These are phyloP conservation scores for Kernera saxatilis DNA, from an alignment of 345 rosid species.

Conservation along the genomic window DNA sequence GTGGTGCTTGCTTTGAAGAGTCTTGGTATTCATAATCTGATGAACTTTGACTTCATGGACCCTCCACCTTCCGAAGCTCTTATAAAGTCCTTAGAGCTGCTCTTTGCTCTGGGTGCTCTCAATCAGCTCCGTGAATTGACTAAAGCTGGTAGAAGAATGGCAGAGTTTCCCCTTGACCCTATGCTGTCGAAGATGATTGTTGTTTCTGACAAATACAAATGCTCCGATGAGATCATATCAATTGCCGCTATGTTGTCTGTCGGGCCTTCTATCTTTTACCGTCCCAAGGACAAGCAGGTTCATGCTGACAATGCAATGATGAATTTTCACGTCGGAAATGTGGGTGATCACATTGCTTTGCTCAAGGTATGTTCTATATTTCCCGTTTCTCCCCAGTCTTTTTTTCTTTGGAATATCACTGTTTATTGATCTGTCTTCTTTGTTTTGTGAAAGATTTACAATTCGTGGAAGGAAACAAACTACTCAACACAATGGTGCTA, in stretches of 20 bases:
- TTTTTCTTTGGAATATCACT: neutral
- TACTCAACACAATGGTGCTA: slow-evolving; percentile 90
- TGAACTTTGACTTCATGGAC: slow-evolving; percentile 88
- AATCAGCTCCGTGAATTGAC: slow-evolving; percentile 84
- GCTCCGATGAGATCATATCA: slow-evolving; percentile 79
- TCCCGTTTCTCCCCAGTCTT: neutral
- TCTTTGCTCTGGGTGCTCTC: slow-evolving; percentile 77
- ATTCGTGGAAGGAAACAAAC: slow-evolving; percentile 85
- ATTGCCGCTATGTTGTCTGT: slow-evolving; percentile 85
- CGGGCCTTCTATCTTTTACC: slow-evolving; percentile 80
- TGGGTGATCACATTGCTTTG: slow-evolving; percentile 79
- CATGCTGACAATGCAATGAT: slow-evolving; percentile 81
- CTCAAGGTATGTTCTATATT: slow-evolving; percentile 42
- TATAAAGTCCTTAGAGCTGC: slow-evolving; percentile 61
- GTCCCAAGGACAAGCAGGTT: slow-evolving; percentile 87
- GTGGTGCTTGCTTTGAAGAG: slow-evolving; percentile 85
- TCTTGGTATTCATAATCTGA: slow-evolving; percentile 74
- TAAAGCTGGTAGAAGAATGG: slow-evolving; percentile 79
- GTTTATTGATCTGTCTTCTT: slow-evolving; percentile 3
- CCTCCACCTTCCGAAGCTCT: slow-evolving; percentile 87
- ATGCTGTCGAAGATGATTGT: slow-evolving; percentile 81
- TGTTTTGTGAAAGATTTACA: slow-evolving; percentile 49
- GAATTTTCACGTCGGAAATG: slow-evolving; percentile 75
- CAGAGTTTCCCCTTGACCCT: slow-evolving; percentile 87
- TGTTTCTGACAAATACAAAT: slow-evolving; percentile 69